Evolutionary conservation across 192 early-diverging fungal species (phyloP).

Genomic region (Entomortierella beljakovae): DNA sequence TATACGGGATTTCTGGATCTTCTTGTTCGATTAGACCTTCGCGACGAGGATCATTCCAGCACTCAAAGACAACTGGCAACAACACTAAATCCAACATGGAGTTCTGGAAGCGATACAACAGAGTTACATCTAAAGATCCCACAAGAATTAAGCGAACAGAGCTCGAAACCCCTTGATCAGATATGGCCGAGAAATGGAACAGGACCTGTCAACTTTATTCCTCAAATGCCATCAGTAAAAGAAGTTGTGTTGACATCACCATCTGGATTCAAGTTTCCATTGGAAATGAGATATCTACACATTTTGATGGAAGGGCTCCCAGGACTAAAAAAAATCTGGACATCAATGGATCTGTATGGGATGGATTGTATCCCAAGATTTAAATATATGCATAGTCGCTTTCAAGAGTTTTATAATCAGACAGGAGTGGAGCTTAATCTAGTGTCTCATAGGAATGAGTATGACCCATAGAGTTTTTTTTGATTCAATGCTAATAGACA

Average conservation of each 20-base stretch:
- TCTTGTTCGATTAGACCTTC: slow-evolving; percentile 15
- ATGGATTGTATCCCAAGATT: slow-evolving; percentile 10
- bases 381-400: not conserved
- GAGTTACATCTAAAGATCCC: not conserved
- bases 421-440: slow-evolving; percentile 15
- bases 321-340: slow-evolving; percentile 14
- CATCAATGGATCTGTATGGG: slow-evolving; percentile 1
- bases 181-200: slow-evolving; percentile 1
- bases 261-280: not conserved
- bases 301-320: slow-evolving; percentile 29
- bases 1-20: slow-evolving; percentile 14
- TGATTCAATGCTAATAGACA: too few species aligned
- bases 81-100: not conserved
- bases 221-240: slow-evolving; percentile 19
- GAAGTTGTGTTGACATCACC: slow-evolving; percentile 11
- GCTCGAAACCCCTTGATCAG: not conserved
- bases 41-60: not conserved
- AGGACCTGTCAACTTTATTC: slow-evolving; percentile 11
- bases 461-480: too few species aligned
- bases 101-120: not conserved
- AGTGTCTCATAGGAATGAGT: not conserved
- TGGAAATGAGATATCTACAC: slow-evolving; percentile 27
- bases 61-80: not conserved
- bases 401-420: slow-evolving; percentile 12
- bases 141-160: not conserved